Evolutionary conservation across 23 red algal genomes (phyloP).

Genomic region (Agarophyton chilense): DNA sequence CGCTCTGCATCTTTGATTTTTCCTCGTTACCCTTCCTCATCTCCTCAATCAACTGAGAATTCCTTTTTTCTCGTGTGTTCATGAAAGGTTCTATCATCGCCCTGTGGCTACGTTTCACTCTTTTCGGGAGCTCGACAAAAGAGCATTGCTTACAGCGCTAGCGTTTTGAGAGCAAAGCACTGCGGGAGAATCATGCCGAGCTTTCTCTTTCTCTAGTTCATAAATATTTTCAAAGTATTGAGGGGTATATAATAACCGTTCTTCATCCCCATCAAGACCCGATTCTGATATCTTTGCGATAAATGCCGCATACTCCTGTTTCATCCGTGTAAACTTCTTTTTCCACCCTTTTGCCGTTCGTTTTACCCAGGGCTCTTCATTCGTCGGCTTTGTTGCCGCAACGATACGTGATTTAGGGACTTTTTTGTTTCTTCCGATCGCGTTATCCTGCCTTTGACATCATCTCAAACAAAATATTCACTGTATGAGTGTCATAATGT

Average conservation of each 20-base stretch:
- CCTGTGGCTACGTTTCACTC: not conserved
- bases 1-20: not conserved
- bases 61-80: not conserved
- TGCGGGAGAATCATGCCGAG: not conserved
- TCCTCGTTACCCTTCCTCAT: slow-evolving; percentile 36
- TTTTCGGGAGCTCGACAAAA: not conserved
- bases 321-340: slow-evolving; percentile 15
- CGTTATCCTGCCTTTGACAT: slow-evolving; percentile 23
- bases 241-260: no score
- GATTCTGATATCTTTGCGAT: not conserved
- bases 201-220: not conserved
- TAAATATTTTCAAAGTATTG: not conserved
- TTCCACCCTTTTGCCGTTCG: not conserved
- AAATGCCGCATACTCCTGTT: not conserved
- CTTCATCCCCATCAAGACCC: not conserved
- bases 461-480: not conserved
- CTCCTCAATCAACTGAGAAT: not conserved
- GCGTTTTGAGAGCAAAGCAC: not conserved
- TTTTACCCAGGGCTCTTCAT: not conserved
- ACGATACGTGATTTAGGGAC: not conserved
- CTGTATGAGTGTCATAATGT: not conserved
- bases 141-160: not conserved
- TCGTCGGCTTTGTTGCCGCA: not conserved
- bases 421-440: slow-evolving; percentile 13
- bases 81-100: not conserved